Evolutionary conservation across 2,329 filamentous ascomycete species (phyloP).

Genomic region (Metarhizium guizhouense): DNA sequence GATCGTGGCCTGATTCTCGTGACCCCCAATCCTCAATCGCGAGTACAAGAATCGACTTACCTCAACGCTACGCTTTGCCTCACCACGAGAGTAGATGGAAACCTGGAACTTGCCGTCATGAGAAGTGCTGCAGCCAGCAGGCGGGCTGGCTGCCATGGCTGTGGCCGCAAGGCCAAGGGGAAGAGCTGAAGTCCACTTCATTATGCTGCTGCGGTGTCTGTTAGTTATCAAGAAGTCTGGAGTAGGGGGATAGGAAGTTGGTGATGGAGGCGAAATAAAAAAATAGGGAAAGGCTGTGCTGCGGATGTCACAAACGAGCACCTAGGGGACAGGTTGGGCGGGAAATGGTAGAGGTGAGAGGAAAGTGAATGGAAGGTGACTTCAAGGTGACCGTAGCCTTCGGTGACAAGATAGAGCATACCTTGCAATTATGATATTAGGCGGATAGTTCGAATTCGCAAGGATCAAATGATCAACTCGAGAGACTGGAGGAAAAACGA

Average conservation of each 20-base stretch:
- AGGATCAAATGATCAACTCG: not conserved
- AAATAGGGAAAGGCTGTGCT: not conserved
- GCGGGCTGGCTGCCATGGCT: conserved; percentile 33
- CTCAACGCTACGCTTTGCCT: conserved; percentile 26
- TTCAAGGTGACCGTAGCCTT: not conserved
- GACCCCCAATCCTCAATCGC: too few species aligned
- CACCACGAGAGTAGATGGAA: conserved; percentile 34
- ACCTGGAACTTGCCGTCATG: conserved; percentile 50
- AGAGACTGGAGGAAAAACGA: not conserved
- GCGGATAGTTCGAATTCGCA: not conserved
- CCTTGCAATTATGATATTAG: conserved; percentile 3
- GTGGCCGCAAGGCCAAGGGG: conserved; percentile 33
- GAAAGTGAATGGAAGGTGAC: not conserved
- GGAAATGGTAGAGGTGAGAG: not conserved
- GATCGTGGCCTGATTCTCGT: too few species aligned
- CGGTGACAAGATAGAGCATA: not conserved
- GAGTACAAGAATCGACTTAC: conserved; percentile 15
- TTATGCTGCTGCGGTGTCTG: conserved; percentile 14
- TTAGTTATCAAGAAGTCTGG: not conserved
- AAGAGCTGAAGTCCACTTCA: conserved; percentile 21
- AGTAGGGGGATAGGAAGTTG: not conserved
- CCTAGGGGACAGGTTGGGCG: not conserved
- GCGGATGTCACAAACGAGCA: not conserved
- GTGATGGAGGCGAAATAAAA: not conserved
- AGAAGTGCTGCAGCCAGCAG: conserved; percentile 41